phyloP scores from a whole-genome alignment of 192 early-diverging fungal genomes.

The Coemansia sp. region DNA sequence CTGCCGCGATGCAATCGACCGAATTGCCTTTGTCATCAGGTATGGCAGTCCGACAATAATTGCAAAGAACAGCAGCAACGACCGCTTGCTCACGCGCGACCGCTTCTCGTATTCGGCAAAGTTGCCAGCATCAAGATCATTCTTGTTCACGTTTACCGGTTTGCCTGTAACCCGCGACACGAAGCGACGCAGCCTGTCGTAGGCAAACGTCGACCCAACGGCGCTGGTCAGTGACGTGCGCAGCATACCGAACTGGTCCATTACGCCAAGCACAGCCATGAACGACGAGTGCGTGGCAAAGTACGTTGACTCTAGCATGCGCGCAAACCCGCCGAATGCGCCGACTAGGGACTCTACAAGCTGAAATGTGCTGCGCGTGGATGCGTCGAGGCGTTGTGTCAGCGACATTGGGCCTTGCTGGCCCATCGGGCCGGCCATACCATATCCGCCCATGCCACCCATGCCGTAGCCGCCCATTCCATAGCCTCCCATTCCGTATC shows the following conservation, averaged over 20 bases:
- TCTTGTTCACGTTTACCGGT: conserved; percentile 66
- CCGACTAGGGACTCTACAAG: conserved; percentile 91
- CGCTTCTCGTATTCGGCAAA: conserved; percentile 78
- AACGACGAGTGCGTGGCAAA: conserved; percentile 92
- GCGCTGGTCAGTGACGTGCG: conserved; percentile 82
- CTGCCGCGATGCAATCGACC: conserved; percentile 63
- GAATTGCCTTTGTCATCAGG: conserved; percentile 85
- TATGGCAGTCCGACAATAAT: conserved; percentile 90
- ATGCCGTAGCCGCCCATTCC: conserved; percentile 51
- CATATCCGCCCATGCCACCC: conserved; percentile 53
- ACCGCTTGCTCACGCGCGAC: conserved; percentile 62
- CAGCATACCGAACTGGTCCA: conserved; percentile 94
- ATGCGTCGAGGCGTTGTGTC: conserved; percentile 84
- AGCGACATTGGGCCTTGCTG: conserved; percentile 57
- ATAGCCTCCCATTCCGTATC: conserved; percentile 59
- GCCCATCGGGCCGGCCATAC: conserved; percentile 67
- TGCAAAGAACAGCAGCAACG: conserved; percentile 80
- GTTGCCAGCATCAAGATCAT: conserved; percentile 68
- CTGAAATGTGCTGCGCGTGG: conserved; percentile 89
- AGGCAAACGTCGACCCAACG: conserved; percentile 76
- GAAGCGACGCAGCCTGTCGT: conserved; percentile 67
- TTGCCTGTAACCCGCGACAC: conserved; percentile 67
- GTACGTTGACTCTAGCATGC: conserved; percentile 98
- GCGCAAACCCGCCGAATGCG: conserved; percentile 95
- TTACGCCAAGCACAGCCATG: conserved; percentile 97